These are phyloP conservation scores for Pythium periplocum DNA, from an alignment of 352 stramenopile species.

Conservation along the genomic window DNA sequence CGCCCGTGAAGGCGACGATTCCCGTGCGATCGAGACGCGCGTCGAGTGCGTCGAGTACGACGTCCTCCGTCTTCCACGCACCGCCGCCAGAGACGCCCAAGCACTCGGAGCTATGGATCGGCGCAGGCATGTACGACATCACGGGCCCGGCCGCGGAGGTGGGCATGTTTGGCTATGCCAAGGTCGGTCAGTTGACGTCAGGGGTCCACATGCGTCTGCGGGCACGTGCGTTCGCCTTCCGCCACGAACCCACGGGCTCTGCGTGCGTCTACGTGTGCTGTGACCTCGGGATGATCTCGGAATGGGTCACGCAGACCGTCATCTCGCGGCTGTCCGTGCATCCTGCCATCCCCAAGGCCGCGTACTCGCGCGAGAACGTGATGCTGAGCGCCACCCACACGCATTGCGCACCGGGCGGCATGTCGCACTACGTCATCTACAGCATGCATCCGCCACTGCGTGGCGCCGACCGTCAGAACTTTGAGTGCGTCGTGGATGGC, in stretches of 20 bases:
- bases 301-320: conserved; percentile 85
- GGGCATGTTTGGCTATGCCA: conserved; percentile 88
- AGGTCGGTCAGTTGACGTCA: conserved; percentile 61
- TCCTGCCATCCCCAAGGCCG: conserved; percentile 26
- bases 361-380: conserved; percentile 73
- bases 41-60: conserved; percentile 4
- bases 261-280: conserved; percentile 83
- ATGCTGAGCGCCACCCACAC: conserved; percentile 91
- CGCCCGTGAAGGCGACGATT: no score
- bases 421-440: conserved; percentile 92
- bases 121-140: conserved; percentile 81
- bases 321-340: conserved; percentile 50
- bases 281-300: conserved; percentile 87
- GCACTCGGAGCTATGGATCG: conserved; percentile 38
- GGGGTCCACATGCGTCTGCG: conserved; percentile 86
- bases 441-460: conserved; percentile 75
- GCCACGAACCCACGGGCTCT: conserved; percentile 21
- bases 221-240: conserved; percentile 78
- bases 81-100: conserved; percentile 12
- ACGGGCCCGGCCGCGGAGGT: conserved; percentile 77
- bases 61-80: conserved; percentile 6
- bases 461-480: conserved; percentile 75
- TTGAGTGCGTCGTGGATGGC: conserved; percentile 87
- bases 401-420: conserved; percentile 85
- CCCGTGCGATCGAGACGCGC: no score